Evolutionary conservation across 257 asterid species (phyloP).

Genomic region (Solanum tarapatanum): DNA sequence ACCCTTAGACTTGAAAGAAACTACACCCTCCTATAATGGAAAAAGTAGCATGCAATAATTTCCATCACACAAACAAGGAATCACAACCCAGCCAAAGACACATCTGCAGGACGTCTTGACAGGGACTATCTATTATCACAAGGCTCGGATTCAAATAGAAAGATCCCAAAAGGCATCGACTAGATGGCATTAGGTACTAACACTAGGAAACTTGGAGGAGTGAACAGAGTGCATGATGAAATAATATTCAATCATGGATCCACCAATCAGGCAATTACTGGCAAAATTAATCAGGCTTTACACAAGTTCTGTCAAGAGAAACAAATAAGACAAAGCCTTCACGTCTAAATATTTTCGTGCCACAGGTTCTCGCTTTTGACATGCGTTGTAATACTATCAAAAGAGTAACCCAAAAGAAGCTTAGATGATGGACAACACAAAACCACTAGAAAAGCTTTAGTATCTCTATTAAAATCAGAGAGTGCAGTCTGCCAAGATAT

Average conservation of each 20-base stretch:
- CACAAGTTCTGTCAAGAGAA: not conserved
- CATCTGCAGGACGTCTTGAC: not conserved
- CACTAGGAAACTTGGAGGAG: not conserved
- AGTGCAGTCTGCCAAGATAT: not conserved
- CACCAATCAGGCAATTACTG: not conserved
- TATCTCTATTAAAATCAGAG: not conserved
- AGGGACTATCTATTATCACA: not conserved
- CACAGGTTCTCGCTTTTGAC: not conserved
- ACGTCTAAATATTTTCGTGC: not conserved
- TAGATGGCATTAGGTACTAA: not conserved
- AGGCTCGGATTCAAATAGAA: not conserved
- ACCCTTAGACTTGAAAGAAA: not conserved
- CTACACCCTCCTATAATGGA: not conserved
- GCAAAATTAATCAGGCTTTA: not conserved
- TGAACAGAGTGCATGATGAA: not conserved
- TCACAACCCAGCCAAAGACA: not conserved
- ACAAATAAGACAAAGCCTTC: not conserved
- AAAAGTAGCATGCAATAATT: not conserved
- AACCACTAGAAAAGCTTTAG: not conserved
- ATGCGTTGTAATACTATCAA: not conserved
- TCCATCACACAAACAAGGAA: not conserved
- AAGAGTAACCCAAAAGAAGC: not conserved
- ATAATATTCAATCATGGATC: not conserved
- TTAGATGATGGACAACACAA: not conserved
- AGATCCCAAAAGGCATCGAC: not conserved